Conservation (phyloP, 148 eudicot species). For the Spergularia marina region DNA sequence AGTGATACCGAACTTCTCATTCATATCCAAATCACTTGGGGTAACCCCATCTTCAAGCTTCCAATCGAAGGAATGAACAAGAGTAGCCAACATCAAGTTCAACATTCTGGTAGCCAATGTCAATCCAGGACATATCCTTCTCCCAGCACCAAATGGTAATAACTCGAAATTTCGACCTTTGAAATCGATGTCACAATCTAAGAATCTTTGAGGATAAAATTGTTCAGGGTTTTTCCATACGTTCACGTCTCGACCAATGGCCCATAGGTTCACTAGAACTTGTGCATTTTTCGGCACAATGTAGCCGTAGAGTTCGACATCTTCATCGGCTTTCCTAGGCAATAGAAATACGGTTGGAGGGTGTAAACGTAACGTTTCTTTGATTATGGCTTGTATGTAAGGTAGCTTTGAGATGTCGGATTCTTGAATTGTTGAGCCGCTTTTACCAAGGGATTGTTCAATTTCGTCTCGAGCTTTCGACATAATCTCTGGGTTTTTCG, state of each 20-base stretch:
- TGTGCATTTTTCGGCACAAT: conserved; percentile 57
- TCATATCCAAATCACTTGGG: conserved; percentile 38
- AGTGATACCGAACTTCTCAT: conserved; percentile 45
- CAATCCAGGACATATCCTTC: conserved; percentile 68
- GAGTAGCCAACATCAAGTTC: conserved; percentile 44
- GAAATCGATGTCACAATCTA: conserved; percentile 36
- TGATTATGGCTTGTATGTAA: conserved; percentile 60
- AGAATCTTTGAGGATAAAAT: conserved; percentile 60
- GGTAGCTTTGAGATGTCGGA: conserved; percentile 45
- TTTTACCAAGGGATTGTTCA: conserved; percentile 18
- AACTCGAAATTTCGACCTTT: conserved; percentile 54
- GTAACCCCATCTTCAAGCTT: conserved; percentile 32
- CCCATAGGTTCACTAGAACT: conserved; percentile 68
- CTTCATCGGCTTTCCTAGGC: conserved; percentile 52
- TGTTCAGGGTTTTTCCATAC: conserved; percentile 42
- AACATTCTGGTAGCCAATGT: conserved; percentile 41
- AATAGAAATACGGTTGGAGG: conserved; percentile 57
- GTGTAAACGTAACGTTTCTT: conserved; percentile 54
- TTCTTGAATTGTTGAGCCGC: conserved; percentile 19
- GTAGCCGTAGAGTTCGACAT: conserved; percentile 42
- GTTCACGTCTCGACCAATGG: conserved; percentile 55
- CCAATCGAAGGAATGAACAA: conserved; percentile 57
- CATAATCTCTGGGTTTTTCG: conserved; percentile 19
- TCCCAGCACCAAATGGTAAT: conserved; percentile 49
- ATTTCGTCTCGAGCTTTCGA: conserved; percentile 22